These are phyloP conservation scores for Aspergillus clavatus DNA, from an alignment of 2,329 filamentous ascomycete genomes.

Conservation along the genomic window DNA sequence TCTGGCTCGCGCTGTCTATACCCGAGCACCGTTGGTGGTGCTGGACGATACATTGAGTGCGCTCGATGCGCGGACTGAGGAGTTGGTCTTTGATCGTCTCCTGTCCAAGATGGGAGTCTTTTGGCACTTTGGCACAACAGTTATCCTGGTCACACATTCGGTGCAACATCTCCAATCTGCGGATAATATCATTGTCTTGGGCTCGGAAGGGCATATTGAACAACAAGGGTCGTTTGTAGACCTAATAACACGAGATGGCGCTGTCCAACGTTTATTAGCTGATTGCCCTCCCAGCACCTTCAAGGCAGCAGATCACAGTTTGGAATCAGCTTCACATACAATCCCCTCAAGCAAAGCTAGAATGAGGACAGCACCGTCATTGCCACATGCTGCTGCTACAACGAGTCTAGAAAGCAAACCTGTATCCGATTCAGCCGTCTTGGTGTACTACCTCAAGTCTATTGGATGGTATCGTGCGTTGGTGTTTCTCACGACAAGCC, in stretches of 20 bases:
- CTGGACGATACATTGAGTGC: constrained; percentile 28
- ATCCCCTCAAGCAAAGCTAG: not conserved
- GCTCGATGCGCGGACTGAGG: constrained; percentile 17
- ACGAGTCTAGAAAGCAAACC: not conserved
- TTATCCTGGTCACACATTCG: constrained; percentile 12
- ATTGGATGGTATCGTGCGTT: not conserved
- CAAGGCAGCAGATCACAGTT: not conserved
- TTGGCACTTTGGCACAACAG: constrained; percentile 6
- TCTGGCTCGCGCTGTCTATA: constrained; percentile 18
- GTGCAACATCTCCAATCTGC: constrained; percentile 1
- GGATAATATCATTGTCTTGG: constrained; percentile 4
- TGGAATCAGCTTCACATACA: not conserved
- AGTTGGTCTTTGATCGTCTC: not conserved
- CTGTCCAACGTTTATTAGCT: not conserved
- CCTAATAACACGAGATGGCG: not conserved
- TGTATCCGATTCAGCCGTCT: not conserved
- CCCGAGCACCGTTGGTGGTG: constrained; percentile 8
- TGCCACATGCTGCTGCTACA: not conserved
- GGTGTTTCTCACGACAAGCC: not conserved
- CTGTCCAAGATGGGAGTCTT: constrained; percentile 9
- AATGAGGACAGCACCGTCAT: not conserved
- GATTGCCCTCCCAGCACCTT: not conserved
- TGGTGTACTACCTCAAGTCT: not conserved
- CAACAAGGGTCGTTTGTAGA: constrained; percentile 25
- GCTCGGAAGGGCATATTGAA: not conserved